phyloP scores from a whole-genome alignment of 169 alveolate genomes.

The Eimeria nieschulzi region DNA sequence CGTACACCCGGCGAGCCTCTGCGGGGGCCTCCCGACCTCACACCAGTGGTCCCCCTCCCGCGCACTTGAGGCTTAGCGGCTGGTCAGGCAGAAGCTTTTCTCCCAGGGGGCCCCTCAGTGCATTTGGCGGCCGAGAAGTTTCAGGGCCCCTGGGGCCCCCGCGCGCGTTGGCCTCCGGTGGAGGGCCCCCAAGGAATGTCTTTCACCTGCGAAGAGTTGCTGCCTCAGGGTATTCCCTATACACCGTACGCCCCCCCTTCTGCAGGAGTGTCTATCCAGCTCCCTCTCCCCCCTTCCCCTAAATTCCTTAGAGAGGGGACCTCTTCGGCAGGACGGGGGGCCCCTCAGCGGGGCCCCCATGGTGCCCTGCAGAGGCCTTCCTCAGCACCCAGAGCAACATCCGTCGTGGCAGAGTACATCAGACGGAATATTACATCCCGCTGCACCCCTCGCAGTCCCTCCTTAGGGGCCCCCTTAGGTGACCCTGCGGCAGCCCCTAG shows the following conservation, averaged over 20 bases:
- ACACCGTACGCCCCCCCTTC: background rate
- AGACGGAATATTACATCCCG: background rate
- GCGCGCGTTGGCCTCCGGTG: too few species aligned
- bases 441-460: background rate
- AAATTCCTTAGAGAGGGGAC: background rate
- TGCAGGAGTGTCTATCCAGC: background rate
- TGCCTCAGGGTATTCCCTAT: background rate
- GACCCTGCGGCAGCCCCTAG: background rate
- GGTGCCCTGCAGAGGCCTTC: background rate
- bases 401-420: background rate
- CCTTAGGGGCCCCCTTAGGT: background rate
- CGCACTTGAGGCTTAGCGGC: too few species aligned
- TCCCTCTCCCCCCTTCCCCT: background rate
- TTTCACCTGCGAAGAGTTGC: too few species aligned
- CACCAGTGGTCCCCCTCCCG: too few species aligned
- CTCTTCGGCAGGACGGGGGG: background rate
- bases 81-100: too few species aligned
- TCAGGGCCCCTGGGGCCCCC: too few species aligned
- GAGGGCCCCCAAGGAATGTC: too few species aligned
- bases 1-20: too few species aligned
- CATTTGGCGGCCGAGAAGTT: too few species aligned
- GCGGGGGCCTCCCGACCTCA: too few species aligned
- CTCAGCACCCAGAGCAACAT: background rate
- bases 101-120: too few species aligned
- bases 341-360: constrained; percentile 7